Conservation (phyloP, 1,139 yeast species). For the Taphrina confusa region DNA sequence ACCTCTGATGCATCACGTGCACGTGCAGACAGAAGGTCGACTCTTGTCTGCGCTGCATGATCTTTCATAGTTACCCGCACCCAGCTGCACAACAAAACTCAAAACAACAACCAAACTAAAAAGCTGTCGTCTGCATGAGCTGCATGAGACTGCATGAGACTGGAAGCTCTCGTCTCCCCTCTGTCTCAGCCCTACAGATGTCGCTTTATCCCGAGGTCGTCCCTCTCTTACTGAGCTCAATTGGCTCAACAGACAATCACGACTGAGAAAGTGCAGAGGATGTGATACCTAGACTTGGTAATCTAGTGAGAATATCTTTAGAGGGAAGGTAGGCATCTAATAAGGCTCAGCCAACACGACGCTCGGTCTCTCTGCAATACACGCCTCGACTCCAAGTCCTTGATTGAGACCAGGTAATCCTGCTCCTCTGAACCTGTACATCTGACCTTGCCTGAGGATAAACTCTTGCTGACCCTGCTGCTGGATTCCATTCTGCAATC, state of each 20-base stretch:
- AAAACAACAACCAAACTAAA: not conserved
- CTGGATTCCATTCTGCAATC: not conserved
- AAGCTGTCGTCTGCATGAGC: too few species aligned
- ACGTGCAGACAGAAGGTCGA: too few species aligned
- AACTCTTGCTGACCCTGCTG: not conserved
- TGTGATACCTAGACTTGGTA: too few species aligned
- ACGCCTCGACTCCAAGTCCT: not conserved
- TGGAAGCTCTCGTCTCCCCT: too few species aligned
- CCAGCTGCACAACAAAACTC: not conserved
- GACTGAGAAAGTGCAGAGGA: too few species aligned
- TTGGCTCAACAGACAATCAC: too few species aligned
- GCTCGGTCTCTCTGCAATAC: constrained; percentile 4
- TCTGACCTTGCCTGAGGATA: constrained; percentile 1
- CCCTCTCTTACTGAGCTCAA: too few species aligned
- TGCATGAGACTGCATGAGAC: too few species aligned
- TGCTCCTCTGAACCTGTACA: constrained; percentile 1
- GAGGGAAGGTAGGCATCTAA: too few species aligned
- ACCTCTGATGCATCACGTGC: not conserved
- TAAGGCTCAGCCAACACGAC: constrained; percentile 3
- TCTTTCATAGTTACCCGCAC: constrained; percentile 23
- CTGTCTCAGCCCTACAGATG: too few species aligned
- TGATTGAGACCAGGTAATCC: not conserved
- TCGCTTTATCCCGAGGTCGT: too few species aligned
- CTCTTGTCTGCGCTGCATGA: constrained; percentile 4
- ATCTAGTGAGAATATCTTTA: too few species aligned